Percentiles rank a stretch among this genome's conserved stretches.
Conservation (phyloP, 73 alveolate species). For the Stentor coeruleus region DNA sequence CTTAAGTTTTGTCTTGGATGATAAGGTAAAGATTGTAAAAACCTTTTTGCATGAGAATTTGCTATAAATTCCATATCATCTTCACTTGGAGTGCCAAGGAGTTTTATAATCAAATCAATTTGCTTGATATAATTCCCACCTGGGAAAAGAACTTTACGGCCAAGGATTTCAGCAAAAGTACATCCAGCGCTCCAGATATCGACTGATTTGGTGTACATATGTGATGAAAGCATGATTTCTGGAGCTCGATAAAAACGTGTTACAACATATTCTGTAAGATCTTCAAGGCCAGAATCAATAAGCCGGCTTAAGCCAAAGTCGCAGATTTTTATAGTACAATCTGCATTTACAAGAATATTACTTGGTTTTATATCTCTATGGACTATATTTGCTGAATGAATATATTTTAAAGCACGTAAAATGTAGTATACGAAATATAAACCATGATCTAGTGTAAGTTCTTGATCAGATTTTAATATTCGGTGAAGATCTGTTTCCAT, state of each 20-base stretch:
- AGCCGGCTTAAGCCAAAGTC: constrained; percentile 61
- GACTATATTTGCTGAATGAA: constrained; percentile 19
- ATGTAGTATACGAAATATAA: constrained; percentile 73
- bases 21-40: constrained; percentile 6
- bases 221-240: constrained; percentile 59
- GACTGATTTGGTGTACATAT: constrained; percentile 42
- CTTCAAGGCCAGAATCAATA: constrained; percentile 38
- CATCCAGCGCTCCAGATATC: constrained; percentile 95
- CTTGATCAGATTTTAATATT: constrained; percentile 64
- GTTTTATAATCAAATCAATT: constrained; percentile 74
- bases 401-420: constrained; percentile 28
- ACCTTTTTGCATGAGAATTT: constrained; percentile 21
- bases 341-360: constrained; percentile 25
- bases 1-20: constrained; percentile 29
- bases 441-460: constrained; percentile 70
- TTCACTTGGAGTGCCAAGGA: constrained; percentile 82
- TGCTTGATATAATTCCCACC: constrained; percentile 69
- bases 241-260: constrained; percentile 72
- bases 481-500: constrained; percentile 87
- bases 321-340: constrained; percentile 41
- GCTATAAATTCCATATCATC: constrained; percentile 41
- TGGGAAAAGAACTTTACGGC: constrained; percentile 78
- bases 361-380: constrained; percentile 31
- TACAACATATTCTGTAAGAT: constrained; percentile 50
- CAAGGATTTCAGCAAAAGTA: constrained; percentile 83